Evolutionary conservation across 2,329 filamentous ascomycete species (phyloP), one percentile per base, ranked within the genome.

Genomic region (Fusarium sp.): DNA sequence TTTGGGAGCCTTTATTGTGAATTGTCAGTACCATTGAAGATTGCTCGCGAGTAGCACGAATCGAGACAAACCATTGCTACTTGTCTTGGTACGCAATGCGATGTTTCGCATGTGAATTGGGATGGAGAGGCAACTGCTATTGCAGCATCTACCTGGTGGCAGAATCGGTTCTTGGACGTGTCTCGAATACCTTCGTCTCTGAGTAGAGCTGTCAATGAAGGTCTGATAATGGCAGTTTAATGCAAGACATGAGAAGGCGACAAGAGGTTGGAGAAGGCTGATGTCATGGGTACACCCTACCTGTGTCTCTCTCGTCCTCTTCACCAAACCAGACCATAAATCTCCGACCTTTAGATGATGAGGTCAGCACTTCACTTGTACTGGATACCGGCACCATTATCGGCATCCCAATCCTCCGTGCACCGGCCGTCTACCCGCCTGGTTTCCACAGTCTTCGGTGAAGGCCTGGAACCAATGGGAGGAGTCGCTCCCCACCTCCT

Each of bases 1-100:
- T 77, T 94, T 91, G 15, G 92, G 82, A 54, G 77, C 65, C 74
- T 79, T 66, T 14, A 25, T 57, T 45, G 33, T 38, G 47, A 14
- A 40, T 8, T 7, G 22, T 76, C 58, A 77, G 68, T 43, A 20
- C 38, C n/a, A 50, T 4, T 15, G 14, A 12, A 25, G 25, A 27
- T 47, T 47, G 8, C 22, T 15, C 14, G 4, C 10, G 14, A 17
- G 35, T n/a, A 22, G 10, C 25, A 30, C 27, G 10, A 14, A 12
- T 32, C n/a, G 35, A 17, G 17, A 57, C 50, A 35, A 40, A 75
- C 72, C 72, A 74, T 74, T 57, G 57, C 25, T 17, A 22, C 56
- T 20, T 54, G 27, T 40, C 15, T 37, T 11, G 30, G 14, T 27
- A 25, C n/a, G 12, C 37, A 47, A 11, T n/a, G 14, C n/a, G 27